Conservation (phyloP, 2,329 filamentous ascomycete genomes). For the Aureobasidium sp. region DNA sequence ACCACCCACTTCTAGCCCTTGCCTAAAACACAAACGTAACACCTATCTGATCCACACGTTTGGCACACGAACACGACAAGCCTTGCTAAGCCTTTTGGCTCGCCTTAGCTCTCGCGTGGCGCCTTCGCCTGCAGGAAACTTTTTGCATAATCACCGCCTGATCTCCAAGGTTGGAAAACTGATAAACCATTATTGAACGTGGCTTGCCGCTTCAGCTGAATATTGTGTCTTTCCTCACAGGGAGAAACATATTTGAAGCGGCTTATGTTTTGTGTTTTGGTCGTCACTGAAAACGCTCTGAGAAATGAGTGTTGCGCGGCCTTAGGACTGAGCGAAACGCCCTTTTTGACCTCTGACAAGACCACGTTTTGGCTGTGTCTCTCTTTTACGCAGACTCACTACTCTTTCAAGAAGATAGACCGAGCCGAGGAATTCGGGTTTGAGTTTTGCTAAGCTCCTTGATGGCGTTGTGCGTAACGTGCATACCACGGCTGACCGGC, state of each 20-base stretch:
- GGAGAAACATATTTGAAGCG: not conserved
- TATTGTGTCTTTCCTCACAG: not conserved
- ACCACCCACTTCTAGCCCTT: not conserved
- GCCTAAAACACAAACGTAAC: not conserved
- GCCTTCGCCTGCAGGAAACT: not conserved
- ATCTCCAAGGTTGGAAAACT: not conserved
- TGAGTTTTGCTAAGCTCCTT: not conserved
- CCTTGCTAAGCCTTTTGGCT: not conserved
- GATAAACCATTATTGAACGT: not conserved
- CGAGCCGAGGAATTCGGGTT: not conserved
- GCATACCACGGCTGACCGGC: not conserved
- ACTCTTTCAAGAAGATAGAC: not conserved
- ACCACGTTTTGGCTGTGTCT: not conserved
- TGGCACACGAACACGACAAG: not conserved
- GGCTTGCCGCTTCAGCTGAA: not conserved
- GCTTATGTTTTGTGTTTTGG: not conserved
- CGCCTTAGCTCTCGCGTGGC: not conserved
- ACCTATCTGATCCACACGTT: not conserved
- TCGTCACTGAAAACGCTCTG: not conserved
- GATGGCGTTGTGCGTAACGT: not conserved
- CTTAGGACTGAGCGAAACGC: not conserved
- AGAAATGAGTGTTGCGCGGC: not conserved
- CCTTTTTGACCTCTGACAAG: not conserved
- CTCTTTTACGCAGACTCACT: not conserved
- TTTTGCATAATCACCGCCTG: not conserved